Conservation (phyloP, 2,329 filamentous ascomycete species). For the Rachicladosporium sp. region DNA sequence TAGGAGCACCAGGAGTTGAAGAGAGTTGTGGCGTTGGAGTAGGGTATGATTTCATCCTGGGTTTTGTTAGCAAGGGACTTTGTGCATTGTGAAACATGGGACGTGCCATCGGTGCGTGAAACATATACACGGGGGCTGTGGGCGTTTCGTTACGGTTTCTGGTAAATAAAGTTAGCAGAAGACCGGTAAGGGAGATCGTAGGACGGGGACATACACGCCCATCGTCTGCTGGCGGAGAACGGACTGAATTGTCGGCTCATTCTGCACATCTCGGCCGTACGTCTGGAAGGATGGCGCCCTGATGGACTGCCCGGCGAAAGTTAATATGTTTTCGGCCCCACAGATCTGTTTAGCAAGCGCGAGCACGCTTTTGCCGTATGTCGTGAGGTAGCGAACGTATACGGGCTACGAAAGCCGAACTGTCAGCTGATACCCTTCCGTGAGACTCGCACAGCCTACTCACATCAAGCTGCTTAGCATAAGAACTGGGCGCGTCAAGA, state of each 20-base stretch:
- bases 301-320: slow-evolving; percentile 10
- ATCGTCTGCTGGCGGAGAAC: slow-evolving; percentile 14
- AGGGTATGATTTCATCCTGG: slow-evolving; percentile 19
- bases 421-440: too few relatives aligned
- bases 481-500: slow-evolving; percentile 12
- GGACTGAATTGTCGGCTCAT: slow-evolving; percentile 11
- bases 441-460: too few relatives aligned
- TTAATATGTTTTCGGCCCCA: slow-evolving; percentile 10
- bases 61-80: too few relatives aligned
- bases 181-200: too few relatives aligned
- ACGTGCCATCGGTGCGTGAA: slow-evolving; percentile 10
- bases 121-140: slow-evolving; percentile 17
- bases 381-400: slow-evolving; percentile 11
- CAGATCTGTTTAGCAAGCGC: slow-evolving; percentile 13
- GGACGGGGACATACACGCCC: slow-evolving; percentile 7
- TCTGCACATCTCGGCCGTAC: slow-evolving; percentile 13
- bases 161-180: too few relatives aligned
- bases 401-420: too few relatives aligned
- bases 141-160: slow-evolving; percentile 12
- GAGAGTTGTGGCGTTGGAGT: slow-evolving; percentile 15
- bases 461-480: slow-evolving; percentile 10
- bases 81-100: too few relatives aligned
- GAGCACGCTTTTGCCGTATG: slow-evolving; percentile 10
- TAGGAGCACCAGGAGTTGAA: slow-evolving; percentile 16
- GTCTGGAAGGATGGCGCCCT: slow-evolving; percentile 1